A percentile compares a stretch with the other conserved stretches of the same genome.
These are phyloP conservation scores for Discostella pseudostelligera DNA, from an alignment of 108 stramenopile genomes.

Conservation along the genomic window DNA sequence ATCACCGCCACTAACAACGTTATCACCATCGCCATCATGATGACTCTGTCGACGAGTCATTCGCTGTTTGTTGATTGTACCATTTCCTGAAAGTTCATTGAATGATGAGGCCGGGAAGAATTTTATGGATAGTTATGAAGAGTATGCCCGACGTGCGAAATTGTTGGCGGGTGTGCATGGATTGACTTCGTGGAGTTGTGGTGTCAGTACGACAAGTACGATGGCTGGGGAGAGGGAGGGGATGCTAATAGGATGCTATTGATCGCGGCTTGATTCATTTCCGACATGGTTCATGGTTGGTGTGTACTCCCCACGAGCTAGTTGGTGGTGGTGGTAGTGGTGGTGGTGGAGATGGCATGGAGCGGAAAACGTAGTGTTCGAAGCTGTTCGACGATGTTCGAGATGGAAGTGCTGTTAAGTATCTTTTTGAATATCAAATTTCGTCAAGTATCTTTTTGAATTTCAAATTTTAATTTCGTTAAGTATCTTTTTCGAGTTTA, in stretches of 20 bases:
- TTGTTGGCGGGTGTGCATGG: slow-evolving; percentile 96
- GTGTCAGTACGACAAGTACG: background rate
- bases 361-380: too few relatives aligned
- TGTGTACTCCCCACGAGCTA: too few relatives aligned
- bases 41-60: slow-evolving; percentile 94
- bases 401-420: too few relatives aligned
- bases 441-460: too few relatives aligned
- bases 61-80: slow-evolving; percentile 97
- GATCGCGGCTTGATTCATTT: too few relatives aligned
- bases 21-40: slow-evolving; percentile 97
- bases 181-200: slow-evolving; percentile 32
- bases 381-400: too few relatives aligned
- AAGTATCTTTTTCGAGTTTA: too few relatives aligned
- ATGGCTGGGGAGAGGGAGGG: background rate
- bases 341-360: too few relatives aligned
- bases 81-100: slow-evolving; percentile 97
- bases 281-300: background rate
- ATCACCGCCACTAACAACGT: slow-evolving; percentile 97
- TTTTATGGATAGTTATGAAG: slow-evolving; percentile 98
- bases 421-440: too few relatives aligned
- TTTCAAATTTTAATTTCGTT: too few relatives aligned
- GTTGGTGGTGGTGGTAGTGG: too few relatives aligned
- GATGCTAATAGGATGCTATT: too few relatives aligned
- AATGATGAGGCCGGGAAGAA: slow-evolving; percentile 99
- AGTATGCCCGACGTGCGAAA: slow-evolving; percentile 90